phyloP scores from a whole-genome alignment of 371 early-diverging fungal species.

The Mucor irregularis region DNA sequence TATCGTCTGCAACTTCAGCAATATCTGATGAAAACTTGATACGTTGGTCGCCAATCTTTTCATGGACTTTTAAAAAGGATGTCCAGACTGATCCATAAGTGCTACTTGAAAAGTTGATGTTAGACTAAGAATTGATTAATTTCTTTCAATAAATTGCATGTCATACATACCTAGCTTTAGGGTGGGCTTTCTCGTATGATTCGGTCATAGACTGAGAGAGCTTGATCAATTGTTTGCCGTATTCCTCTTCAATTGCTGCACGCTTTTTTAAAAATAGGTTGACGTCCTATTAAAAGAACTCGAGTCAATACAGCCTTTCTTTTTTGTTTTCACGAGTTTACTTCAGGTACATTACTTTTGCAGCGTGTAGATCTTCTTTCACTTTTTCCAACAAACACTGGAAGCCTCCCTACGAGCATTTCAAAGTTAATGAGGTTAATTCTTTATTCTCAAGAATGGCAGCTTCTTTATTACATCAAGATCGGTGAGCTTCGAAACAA shows the following conservation, averaged over 20 bases:
- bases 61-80: conserved; percentile 68
- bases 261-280: conserved; percentile 51
- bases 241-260: conserved; percentile 57
- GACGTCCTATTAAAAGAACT: conserved; percentile 42
- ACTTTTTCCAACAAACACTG: conserved; percentile 46
- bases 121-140: background rate
- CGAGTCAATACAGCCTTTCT: background rate
- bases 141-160: too few species aligned
- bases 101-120: conserved; percentile 22
- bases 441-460: background rate
- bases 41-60: conserved; percentile 66
- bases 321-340: background rate
- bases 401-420: conserved; percentile 32
- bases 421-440: background rate
- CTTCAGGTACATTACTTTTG: conserved; percentile 42
- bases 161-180: conserved; percentile 33
- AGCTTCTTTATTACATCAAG: conserved; percentile 18
- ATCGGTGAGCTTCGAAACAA: conserved; percentile 14
- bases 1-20: conserved; percentile 67
- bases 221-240: conserved; percentile 52
- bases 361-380: conserved; percentile 40
- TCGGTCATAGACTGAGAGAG: conserved; percentile 41
- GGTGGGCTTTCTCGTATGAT: conserved; percentile 33
- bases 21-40: conserved; percentile 62
- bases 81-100: conserved; percentile 58